phyloP scores from a whole-genome alignment of 345 rosid genomes.

The Laguncularia racemosa region DNA sequence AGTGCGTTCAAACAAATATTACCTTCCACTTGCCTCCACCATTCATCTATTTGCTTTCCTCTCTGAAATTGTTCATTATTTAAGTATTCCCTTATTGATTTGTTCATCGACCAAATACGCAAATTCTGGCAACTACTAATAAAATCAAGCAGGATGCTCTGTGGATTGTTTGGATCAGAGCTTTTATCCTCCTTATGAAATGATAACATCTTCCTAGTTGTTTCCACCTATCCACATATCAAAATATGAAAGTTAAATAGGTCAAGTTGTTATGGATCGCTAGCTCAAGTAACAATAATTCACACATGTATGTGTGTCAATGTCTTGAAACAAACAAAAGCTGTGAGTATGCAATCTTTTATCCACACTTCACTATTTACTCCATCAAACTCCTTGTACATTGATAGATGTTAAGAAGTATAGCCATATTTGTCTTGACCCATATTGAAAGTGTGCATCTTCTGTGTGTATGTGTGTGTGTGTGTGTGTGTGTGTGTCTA shows the following conservation, averaged over 20 bases:
- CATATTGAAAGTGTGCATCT: no score
- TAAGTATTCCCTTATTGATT: slow-evolving; percentile 74
- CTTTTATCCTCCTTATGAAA: slow-evolving; percentile 92
- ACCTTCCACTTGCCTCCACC: slow-evolving; percentile 98
- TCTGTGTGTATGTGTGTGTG: no score
- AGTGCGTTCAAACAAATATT: slow-evolving; percentile 10
- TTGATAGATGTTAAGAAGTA: no score
- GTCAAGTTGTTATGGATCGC: no score
- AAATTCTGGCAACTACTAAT: slow-evolving; percentile 95
- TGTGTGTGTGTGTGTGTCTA: no score
- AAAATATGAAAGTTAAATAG: slow-evolving; percentile 17
- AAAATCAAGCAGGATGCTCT: slow-evolving; percentile 92
- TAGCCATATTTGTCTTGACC: no score
- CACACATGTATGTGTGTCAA: neutral
- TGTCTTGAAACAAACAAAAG: no score
- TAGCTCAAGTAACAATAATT: neutral
- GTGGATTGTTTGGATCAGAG: slow-evolving; percentile 87
- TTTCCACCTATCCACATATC: slow-evolving; percentile 66
- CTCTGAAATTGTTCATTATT: slow-evolving; percentile 87
- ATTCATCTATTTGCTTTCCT: slow-evolving; percentile 98
- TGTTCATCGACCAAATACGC: slow-evolving; percentile 89
- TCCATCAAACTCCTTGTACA: no score
- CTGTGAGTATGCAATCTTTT: no score
- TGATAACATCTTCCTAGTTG: slow-evolving; percentile 77
- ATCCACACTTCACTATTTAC: no score